Evolutionary conservation across 108 stramenopile species (phyloP).

Genomic region (Skeletonema tropicum): DNA sequence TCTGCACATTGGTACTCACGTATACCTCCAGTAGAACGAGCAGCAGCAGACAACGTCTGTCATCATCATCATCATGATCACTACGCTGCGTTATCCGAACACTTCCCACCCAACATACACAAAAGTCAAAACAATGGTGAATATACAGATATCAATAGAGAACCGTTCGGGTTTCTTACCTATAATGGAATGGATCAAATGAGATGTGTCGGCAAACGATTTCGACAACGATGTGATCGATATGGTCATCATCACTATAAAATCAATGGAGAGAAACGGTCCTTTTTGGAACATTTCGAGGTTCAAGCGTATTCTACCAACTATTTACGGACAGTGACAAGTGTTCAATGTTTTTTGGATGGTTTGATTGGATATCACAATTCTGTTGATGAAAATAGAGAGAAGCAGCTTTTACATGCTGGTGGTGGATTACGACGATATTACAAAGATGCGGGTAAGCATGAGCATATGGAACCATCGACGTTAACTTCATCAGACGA

Average conservation of each 20-base stretch:
- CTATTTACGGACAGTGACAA: slow-evolving; percentile 78
- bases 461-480: slow-evolving; percentile 35
- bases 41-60: too few species aligned
- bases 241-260: slow-evolving; percentile 40
- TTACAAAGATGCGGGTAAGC: slow-evolving; percentile 37
- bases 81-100: slow-evolving; percentile 35
- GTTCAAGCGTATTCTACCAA: slow-evolving; percentile 73
- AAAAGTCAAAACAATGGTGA: slow-evolving; percentile 40
- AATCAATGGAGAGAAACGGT: not conserved
- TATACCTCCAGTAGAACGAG: slow-evolving; percentile 42
- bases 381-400: not conserved
- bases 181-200: slow-evolving; percentile 71
- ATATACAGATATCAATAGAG: slow-evolving; percentile 46
- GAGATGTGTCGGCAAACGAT: slow-evolving; percentile 50
- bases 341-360: slow-evolving; percentile 77
- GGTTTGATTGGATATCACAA: slow-evolving; percentile 56
- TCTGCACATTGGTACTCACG: slow-evolving; percentile 60
- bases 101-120: slow-evolving; percentile 58
- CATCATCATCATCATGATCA: slow-evolving; percentile 13
- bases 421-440: slow-evolving; percentile 43
- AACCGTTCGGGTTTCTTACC: slow-evolving; percentile 78
- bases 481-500: slow-evolving; percentile 25
- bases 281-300: slow-evolving; percentile 71
- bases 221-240: slow-evolving; percentile 55
- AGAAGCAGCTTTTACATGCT: slow-evolving; percentile 10